Evolutionary conservation across 139 green algal species (phyloP).

Genomic region (Volvox reticuliferus): DNA sequence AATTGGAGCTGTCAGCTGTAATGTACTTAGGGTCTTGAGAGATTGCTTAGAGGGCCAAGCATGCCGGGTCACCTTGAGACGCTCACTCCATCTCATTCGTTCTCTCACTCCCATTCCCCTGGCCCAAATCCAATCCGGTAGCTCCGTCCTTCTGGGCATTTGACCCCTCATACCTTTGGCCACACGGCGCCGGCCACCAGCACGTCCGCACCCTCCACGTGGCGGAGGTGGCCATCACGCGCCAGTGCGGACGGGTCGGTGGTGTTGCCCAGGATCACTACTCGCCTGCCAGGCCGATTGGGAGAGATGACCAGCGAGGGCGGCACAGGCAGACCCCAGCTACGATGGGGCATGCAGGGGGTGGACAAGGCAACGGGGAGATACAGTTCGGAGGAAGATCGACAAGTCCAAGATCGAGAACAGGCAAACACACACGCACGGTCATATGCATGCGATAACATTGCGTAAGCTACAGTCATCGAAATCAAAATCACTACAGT

Average conservation of each 20-base stretch:
- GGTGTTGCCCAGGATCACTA: slow-evolving; percentile 38
- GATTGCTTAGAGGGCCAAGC: too few relatives aligned
- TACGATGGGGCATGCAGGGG: not conserved
- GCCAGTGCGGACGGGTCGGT: not conserved
- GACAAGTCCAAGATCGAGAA: too few relatives aligned
- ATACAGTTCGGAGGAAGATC: too few relatives aligned
- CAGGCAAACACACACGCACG: too few relatives aligned
- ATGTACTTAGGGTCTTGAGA: not conserved
- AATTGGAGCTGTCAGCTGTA: too few relatives aligned
- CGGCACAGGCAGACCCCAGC: slow-evolving; percentile 21
- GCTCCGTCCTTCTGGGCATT: too few relatives aligned
- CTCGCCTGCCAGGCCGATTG: slow-evolving; percentile 26
- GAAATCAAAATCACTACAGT: too few relatives aligned
- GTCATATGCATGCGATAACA: too few relatives aligned
- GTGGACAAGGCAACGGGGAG: not conserved
- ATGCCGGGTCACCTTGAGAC: not conserved
- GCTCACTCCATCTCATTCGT: not conserved
- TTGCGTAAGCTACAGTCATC: too few relatives aligned
- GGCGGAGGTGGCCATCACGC: not conserved
- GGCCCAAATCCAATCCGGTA: not conserved
- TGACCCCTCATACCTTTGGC: not conserved
- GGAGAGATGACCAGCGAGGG: slow-evolving; percentile 40
- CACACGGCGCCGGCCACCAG: slow-evolving; percentile 41
- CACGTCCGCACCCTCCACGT: slow-evolving; percentile 30
- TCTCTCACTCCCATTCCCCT: not conserved